These are phyloP conservation scores for Zancudomyces culisetae DNA, from an alignment of 371 early-diverging fungal genomes.

Conservation along the genomic window DNA sequence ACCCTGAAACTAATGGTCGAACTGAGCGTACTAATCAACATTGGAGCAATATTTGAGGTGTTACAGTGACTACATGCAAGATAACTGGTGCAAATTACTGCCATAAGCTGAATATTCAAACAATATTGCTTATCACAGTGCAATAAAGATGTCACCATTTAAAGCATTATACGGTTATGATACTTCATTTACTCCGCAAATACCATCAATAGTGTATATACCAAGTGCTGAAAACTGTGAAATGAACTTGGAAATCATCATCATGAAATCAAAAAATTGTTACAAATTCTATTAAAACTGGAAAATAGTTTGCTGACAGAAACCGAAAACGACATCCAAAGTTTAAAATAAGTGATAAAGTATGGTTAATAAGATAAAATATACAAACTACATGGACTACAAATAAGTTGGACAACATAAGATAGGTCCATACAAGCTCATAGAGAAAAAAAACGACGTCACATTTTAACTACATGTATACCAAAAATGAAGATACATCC, in stretches of 20 bases:
- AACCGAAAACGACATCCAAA: background rate
- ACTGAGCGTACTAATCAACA: slow-evolving; percentile 28
- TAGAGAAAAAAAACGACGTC: background rate
- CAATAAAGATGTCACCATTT: slow-evolving; percentile 13
- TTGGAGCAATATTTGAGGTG: slow-evolving; percentile 28
- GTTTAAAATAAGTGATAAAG: background rate
- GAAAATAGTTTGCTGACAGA: slow-evolving; percentile 5
- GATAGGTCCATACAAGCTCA: slow-evolving; percentile 5
- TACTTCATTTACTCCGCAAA: slow-evolving; percentile 3
- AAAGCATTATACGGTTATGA: slow-evolving; percentile 13
- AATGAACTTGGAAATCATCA: background rate
- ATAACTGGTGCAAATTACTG: slow-evolving; percentile 25
- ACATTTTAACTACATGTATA: slow-evolving; percentile 1
- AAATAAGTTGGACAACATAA: slow-evolving; percentile 1
- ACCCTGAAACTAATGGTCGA: slow-evolving; percentile 34
- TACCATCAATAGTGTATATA: background rate
- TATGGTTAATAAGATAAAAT: background rate
- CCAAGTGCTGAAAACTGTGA: slow-evolving; percentile 1
- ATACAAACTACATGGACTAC: slow-evolving; percentile 2
- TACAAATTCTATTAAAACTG: background rate
- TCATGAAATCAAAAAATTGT: background rate
- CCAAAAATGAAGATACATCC: slow-evolving; percentile 3
- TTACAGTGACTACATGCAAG: slow-evolving; percentile 24
- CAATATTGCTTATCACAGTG: slow-evolving; percentile 12
- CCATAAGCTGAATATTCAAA: slow-evolving; percentile 22